A percentile compares a stretch with the other conserved stretches of the same genome.
Evolutionary conservation across 2,329 filamentous ascomycete genomes (phyloP).

Genomic region (Ascosphaera acerosa): DNA sequence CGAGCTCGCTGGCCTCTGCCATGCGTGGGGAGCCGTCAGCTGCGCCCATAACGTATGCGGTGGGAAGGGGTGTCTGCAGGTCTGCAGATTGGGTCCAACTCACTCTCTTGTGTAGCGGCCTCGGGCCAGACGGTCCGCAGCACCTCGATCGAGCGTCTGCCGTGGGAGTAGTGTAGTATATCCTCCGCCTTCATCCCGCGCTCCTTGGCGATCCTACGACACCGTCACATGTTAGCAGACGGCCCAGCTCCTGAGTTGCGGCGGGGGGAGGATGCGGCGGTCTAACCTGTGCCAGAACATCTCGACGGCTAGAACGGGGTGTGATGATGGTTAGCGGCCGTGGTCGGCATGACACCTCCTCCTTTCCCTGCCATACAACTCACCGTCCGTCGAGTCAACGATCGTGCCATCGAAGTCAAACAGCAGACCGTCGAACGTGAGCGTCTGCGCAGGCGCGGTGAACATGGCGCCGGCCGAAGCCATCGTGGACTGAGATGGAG

Average conservation of each 20-base stretch:
- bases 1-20: slow-evolving; percentile 52
- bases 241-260: too few species aligned
- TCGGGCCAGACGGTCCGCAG: slow-evolving; percentile 30
- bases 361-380: too few species aligned
- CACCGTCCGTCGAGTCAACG: slow-evolving; percentile 22
- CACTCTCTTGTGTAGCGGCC: slow-evolving; percentile 55
- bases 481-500: too few species aligned
- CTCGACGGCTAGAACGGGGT: slow-evolving; percentile 30
- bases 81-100: slow-evolving; percentile 6
- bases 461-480: too few species aligned
- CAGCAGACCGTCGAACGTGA: slow-evolving; percentile 19
- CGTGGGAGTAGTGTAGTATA: slow-evolving; percentile 79
- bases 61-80: slow-evolving; percentile 3
- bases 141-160: slow-evolving; percentile 67
- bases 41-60: too few species aligned
- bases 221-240: too few species aligned
- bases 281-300: slow-evolving; percentile 37
- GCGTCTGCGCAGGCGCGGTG: slow-evolving; percentile 16
- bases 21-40: too few species aligned
- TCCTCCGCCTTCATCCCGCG: slow-evolving; percentile 62
- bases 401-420: slow-evolving; percentile 25
- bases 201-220: slow-evolving; percentile 36
- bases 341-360: too few species aligned
- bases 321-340: too few species aligned
- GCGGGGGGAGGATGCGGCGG: neutral